Evolutionary conservation across 306 rosid genomes (phyloP).

Genomic region (Alnus rubra): DNA sequence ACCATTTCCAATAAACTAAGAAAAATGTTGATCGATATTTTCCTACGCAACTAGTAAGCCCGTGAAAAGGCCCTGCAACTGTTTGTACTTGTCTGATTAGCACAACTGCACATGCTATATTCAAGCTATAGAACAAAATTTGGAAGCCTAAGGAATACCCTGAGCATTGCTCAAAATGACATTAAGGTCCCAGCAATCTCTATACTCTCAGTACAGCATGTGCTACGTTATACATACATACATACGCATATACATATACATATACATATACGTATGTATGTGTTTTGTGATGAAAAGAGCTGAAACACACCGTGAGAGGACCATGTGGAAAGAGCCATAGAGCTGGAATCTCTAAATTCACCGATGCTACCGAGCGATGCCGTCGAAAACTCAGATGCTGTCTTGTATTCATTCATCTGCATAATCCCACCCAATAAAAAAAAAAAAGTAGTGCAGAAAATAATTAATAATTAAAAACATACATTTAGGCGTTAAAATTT

Average conservation of each 20-base stretch:
- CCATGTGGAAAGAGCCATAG: constrained; percentile 58
- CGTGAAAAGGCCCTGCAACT: constrained; percentile 34
- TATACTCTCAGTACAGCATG: background rate
- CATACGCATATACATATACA: background rate
- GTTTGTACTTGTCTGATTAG: constrained; percentile 33
- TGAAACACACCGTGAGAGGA: constrained; percentile 65
- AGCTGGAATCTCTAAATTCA: constrained; percentile 56
- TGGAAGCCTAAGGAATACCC: constrained; percentile 15
- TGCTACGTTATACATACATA: background rate
- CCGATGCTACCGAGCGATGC: constrained; percentile 49
- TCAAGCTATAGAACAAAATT: constrained; percentile 17
- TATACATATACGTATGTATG: background rate
- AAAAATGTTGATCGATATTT: constrained; percentile 19
- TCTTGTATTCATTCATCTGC: constrained; percentile 80
- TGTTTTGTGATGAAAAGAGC: background rate
- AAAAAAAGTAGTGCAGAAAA: constrained; percentile 4
- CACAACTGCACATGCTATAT: constrained; percentile 36
- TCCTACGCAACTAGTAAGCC: constrained; percentile 36
- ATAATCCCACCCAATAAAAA: background rate
- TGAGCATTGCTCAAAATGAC: constrained; percentile 7
- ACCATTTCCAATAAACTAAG: constrained; percentile 35
- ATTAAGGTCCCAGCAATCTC: background rate
- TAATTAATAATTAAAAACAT: background rate
- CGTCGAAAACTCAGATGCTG: constrained; percentile 61
- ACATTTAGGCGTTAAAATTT: background rate